Conservation (phyloP, 2,329 filamentous ascomycete genomes). For the Verticillium alfalfae region DNA sequence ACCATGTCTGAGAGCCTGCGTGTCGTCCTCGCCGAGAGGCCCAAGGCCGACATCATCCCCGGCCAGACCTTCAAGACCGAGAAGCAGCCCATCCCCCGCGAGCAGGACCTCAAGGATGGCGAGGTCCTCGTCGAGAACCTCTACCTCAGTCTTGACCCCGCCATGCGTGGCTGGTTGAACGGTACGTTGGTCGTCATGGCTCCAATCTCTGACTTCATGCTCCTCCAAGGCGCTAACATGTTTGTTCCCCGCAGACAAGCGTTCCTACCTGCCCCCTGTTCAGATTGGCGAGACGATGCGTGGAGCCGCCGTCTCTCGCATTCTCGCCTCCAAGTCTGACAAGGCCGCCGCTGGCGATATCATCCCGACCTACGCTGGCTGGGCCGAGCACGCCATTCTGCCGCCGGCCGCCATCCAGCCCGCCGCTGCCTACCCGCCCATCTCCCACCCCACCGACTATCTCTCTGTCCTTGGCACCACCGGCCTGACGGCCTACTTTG, state of each 20-base stretch:
- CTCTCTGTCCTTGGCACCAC: constrained; percentile 61
- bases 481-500: constrained; percentile 71
- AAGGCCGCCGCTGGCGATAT: constrained; percentile 52
- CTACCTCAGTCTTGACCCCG: constrained; percentile 67
- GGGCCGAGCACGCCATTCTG: constrained; percentile 61
- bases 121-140: constrained; percentile 56
- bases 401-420: constrained; percentile 43
- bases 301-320: constrained; percentile 52
- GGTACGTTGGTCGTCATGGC: constrained; percentile 24
- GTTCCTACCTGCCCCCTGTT: constrained; percentile 64
- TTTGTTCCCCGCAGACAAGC: constrained; percentile 24
- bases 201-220: neutral
- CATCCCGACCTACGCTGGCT: constrained; percentile 51
- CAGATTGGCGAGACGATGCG: constrained; percentile 65
- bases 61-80: constrained; percentile 59
- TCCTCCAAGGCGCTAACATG: neutral
- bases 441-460: constrained; percentile 48
- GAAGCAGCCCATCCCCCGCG: constrained; percentile 42
- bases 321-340: constrained; percentile 54
- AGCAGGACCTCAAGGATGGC: constrained; percentile 53
- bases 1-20: constrained; percentile 36
- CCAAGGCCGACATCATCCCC: constrained; percentile 53
- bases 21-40: constrained; percentile 60
- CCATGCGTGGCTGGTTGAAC: constrained; percentile 71
- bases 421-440: constrained; percentile 30